These are phyloP conservation scores for Hsuehochloa calcarea DNA, from an alignment of 176 grass and related monocot species.

Conservation along the genomic window DNA sequence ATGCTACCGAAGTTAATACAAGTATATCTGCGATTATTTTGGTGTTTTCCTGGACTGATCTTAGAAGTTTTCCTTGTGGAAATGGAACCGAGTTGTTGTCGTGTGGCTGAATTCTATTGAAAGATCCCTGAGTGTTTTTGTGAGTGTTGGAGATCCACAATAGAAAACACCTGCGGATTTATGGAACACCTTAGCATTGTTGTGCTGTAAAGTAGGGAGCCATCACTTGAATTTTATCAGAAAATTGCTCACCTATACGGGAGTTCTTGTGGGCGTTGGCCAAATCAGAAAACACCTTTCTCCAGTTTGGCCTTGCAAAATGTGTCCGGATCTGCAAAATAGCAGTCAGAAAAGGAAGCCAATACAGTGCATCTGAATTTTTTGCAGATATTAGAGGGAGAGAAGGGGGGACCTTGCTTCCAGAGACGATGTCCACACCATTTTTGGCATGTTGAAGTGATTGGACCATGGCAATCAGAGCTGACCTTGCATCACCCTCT, in stretches of 20 bases:
- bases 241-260: constrained; percentile 60
- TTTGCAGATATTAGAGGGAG: not conserved
- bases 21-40: constrained; percentile 4
- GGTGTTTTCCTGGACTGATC: constrained; percentile 3
- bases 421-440: constrained; percentile 84
- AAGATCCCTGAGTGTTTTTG: constrained; percentile 71
- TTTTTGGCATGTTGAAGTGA: constrained; percentile 89
- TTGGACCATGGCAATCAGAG: constrained; percentile 92
- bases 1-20: constrained; percentile 35
- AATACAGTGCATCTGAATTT: not conserved
- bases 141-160: constrained; percentile 73
- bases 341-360: not conserved
- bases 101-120: constrained; percentile 88
- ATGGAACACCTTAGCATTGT: not conserved
- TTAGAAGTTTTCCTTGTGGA: constrained; percentile 99
- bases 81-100: constrained; percentile 85
- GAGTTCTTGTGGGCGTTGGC: constrained; percentile 68
- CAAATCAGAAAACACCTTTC: constrained; percentile 91
- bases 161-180: constrained; percentile 91
- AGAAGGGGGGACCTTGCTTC: constrained; percentile 54
- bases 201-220: not conserved
- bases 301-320: constrained; percentile 98
- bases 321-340: constrained; percentile 82
- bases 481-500: constrained; percentile 93
- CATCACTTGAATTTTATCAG: not conserved